Base-by-base conservation (phyloP, 768 basidiomycete species). In the Boletellus sp. region DNA sequence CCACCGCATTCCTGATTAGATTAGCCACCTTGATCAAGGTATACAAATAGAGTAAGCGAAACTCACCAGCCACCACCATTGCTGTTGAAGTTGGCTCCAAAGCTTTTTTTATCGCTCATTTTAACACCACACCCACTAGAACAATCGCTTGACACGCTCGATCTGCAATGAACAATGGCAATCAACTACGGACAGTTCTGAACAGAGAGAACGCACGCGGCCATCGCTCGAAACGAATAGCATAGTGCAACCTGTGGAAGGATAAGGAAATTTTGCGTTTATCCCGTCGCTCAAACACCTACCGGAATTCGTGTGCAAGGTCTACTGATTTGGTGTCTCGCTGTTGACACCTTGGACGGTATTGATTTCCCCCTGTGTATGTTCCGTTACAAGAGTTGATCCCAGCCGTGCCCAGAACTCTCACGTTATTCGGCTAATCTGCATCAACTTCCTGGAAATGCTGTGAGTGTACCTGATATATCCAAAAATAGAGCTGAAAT, bases 51-150 rank as follows among this genome's bases (percentile, higher is more conserved):
- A 45, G 24, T 8, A 17, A 26, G 22, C 9, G 19, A 28, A 10
- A 49, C 6, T 43, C 19, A 71, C 66, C 66, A 74, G 24, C 73
- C 72, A n/a, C 73, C 73, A 8, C 73, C 73, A 15, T 19, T 28
- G 2, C 15, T 17, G 39, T 74, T 74, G 56, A 74, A 73, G 11
- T 47, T 42, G 3, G 68, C 60, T 1, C 73, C 73, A 39, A 56
- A 73, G 41, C 67, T 70, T 15, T 63, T 65, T 6, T 26, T 46
- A 23, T 65, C 61, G 4, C 50, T 42, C n/a, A 53, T 11, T 2
- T 12, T 5, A 11, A 73, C 67, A n/a, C 69, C 60, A 47, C 73
- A 73, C 26, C 70, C 71, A 4, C 36, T 3, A 55, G 55, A 51
- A 50, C 71, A 73, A 34, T 72, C 43, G 2, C 45, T 58, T 1